A percentile compares a stretch with the other conserved stretches of the same genome.
Evolutionary conservation across 768 basidiomycete species (phyloP).

Genomic region (Mycena rebaudengoi): DNA sequence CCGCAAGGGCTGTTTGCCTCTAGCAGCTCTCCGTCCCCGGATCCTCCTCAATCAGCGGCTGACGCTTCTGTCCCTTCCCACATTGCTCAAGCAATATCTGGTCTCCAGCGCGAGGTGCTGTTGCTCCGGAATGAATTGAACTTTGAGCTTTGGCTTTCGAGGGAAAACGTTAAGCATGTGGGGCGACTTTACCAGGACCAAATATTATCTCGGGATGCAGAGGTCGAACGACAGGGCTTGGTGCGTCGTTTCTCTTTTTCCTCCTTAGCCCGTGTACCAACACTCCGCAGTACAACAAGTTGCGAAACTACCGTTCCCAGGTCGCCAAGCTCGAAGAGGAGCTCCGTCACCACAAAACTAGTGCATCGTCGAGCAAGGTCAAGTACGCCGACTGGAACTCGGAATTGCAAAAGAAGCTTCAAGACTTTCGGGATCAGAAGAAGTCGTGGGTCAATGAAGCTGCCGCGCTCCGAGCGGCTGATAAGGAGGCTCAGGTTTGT

Average conservation of each 20-base stretch:
- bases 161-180: slow-evolving; percentile 84
- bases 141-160: slow-evolving; percentile 84
- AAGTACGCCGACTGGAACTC: slow-evolving; percentile 88
- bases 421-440: slow-evolving; percentile 81
- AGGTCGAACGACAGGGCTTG: slow-evolving; percentile 83
- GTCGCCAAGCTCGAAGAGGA: slow-evolving; percentile 74
- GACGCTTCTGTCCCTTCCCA: slow-evolving; percentile 49
- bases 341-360: slow-evolving; percentile 75
- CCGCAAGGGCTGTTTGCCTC: slow-evolving; percentile 53
- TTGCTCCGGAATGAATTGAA: slow-evolving; percentile 83
- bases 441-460: slow-evolving; percentile 79
- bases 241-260: slow-evolving; percentile 50
- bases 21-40: slow-evolving; percentile 32
- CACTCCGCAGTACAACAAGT: slow-evolving; percentile 73
- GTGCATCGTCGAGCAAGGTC: slow-evolving; percentile 75
- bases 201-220: slow-evolving; percentile 75
- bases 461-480: slow-evolving; percentile 68
- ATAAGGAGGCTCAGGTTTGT: slow-evolving; percentile 74
- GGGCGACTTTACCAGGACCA: slow-evolving; percentile 81
- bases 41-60: slow-evolving; percentile 6
- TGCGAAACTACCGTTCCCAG: slow-evolving; percentile 78
- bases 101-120: slow-evolving; percentile 78
- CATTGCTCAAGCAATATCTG: slow-evolving; percentile 71
- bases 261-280: not conserved
- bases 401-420: slow-evolving; percentile 80